Conservation (phyloP, 1,139 yeast species). For the Geotrichum klebahnii region DNA sequence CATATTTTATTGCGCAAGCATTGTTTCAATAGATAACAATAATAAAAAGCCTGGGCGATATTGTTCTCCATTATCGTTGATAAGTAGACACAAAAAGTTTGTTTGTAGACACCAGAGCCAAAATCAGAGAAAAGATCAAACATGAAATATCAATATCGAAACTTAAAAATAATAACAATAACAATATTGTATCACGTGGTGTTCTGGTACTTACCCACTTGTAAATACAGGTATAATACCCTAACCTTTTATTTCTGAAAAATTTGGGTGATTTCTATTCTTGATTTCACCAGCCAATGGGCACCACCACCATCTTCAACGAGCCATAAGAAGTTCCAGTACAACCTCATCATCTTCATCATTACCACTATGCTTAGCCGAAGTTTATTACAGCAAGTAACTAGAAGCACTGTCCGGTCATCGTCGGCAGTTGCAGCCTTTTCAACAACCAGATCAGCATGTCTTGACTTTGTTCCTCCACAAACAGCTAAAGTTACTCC, state of each 20-base stretch:
- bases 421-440: neutral
- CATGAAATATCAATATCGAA: too few relatives aligned
- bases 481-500: conserved; percentile 37
- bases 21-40: too few relatives aligned
- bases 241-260: neutral
- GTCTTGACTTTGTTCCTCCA: conserved; percentile 8
- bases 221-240: neutral
- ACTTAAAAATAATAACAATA: too few relatives aligned
- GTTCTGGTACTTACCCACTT: too few relatives aligned
- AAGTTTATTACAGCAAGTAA: neutral
- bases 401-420: neutral
- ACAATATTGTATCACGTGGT: neutral
- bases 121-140: too few relatives aligned
- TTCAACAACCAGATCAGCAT: conserved; percentile 9
- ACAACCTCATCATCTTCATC: neutral
- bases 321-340: neutral
- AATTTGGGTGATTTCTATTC: neutral
- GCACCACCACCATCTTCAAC: neutral
- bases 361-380: neutral
- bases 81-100: too few relatives aligned
- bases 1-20: too few relatives aligned
- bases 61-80: too few relatives aligned
- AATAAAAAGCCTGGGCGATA: too few relatives aligned
- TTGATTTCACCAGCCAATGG: neutral
- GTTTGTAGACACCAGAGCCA: too few relatives aligned